Percentiles rank a stretch among this genome's conserved stretches.
Conservation (phyloP, 495 filamentous ascomycete species). For the Antarctomyces pellizariae region DNA sequence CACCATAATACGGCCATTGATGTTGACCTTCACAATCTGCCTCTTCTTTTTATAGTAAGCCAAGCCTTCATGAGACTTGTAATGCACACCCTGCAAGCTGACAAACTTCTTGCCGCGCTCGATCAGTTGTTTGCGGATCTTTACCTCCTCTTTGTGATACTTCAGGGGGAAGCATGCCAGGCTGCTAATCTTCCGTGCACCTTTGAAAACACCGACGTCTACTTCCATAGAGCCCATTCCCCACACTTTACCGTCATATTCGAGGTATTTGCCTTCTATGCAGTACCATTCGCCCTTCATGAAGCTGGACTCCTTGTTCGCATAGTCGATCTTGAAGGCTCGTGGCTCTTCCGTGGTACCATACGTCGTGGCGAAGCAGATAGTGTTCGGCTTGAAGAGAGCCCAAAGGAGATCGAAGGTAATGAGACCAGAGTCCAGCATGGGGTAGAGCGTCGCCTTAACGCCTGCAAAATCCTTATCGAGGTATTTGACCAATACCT, state of each 20-base stretch:
- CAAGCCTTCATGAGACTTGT: conserved; percentile 61
- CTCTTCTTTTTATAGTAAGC: conserved; percentile 72
- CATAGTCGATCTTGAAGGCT: conserved; percentile 74
- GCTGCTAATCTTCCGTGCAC: conserved; percentile 59
- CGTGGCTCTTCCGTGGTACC: conserved; percentile 60
- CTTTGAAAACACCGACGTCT: conserved; percentile 60
- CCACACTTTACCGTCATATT: conserved; percentile 54
- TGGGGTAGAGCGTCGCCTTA: conserved; percentile 63
- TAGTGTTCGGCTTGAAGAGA: conserved; percentile 72
- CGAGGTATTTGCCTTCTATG: conserved; percentile 56
- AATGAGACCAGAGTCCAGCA: conserved; percentile 65
- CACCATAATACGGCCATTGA: conserved; percentile 82
- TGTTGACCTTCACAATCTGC: conserved; percentile 58
- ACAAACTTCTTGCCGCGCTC: conserved; percentile 79
- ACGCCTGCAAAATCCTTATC: conserved; percentile 59
- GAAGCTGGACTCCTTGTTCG: conserved; percentile 45
- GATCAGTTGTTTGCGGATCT: conserved; percentile 39
- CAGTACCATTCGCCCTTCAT: conserved; percentile 61
- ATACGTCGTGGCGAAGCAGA: conserved; percentile 64
- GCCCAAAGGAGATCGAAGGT: conserved; percentile 85
- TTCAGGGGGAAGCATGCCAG: conserved; percentile 58
- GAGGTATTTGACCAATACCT: conserved; percentile 57
- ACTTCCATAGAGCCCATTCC: conserved; percentile 36
- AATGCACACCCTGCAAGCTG: conserved; percentile 56
- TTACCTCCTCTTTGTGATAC: conserved; percentile 55